Conservation (phyloP, 2,329 filamentous ascomycete genomes). For the Xylariaceae sp. region DNA sequence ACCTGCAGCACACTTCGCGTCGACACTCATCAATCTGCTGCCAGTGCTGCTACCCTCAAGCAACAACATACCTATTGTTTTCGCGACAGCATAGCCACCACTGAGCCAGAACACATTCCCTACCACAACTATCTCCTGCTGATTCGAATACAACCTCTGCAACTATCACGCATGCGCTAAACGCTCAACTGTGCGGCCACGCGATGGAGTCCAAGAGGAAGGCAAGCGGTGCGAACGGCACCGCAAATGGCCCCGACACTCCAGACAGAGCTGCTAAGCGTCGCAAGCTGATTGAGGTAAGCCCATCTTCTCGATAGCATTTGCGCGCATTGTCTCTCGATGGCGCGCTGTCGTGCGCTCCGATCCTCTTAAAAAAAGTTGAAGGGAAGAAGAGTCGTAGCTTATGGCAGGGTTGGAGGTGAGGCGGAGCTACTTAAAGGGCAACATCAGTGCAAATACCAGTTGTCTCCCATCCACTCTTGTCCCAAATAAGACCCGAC, state of each 20-base stretch:
- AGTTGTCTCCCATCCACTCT: no score
- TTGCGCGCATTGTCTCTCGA: no score
- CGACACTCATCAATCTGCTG: not conserved
- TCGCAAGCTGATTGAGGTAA: slow-evolving; percentile 49
- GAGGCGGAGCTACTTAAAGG: no score
- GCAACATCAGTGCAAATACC: no score
- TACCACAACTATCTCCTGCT: not conserved
- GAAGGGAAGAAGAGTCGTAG: no score
- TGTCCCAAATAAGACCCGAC: no score
- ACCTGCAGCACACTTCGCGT: slow-evolving; percentile 1
- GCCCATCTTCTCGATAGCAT: slow-evolving; percentile 4
- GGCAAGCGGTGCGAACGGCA: slow-evolving; percentile 39
- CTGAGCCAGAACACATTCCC: no score
- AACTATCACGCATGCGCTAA: slow-evolving; percentile 7
- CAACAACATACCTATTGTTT: slow-evolving; percentile 1
- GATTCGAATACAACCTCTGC: not conserved
- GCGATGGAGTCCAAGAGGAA: slow-evolving; percentile 57
- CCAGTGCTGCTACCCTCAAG: not conserved
- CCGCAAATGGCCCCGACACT: slow-evolving; percentile 36
- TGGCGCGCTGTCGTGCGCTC: no score
- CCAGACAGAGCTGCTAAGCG: slow-evolving; percentile 53
- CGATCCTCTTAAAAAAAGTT: no score
- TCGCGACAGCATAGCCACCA: no score
- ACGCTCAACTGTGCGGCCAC: slow-evolving; percentile 11
- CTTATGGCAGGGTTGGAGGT: no score